Conservation (phyloP, 2,329 filamentous ascomycete genomes). For the Diaporthe humulicola region DNA sequence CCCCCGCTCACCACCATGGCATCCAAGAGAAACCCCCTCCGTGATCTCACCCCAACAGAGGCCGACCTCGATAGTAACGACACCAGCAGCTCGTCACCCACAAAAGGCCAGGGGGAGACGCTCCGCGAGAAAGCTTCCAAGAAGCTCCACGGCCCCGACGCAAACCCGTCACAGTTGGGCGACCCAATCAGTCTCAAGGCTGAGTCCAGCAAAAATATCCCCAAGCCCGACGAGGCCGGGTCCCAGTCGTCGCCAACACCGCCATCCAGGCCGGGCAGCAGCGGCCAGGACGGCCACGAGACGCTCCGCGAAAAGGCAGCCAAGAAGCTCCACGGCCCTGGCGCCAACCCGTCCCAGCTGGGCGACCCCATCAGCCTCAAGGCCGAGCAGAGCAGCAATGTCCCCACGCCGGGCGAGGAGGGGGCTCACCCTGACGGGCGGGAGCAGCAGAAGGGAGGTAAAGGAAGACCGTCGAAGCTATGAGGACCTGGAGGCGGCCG, state of each 20-base stretch:
- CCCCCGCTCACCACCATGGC: conserved; percentile 2
- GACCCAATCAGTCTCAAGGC: conserved; percentile 32
- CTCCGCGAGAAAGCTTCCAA: conserved; percentile 35
- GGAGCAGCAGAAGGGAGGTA: background rate
- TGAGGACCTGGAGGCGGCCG: background rate
- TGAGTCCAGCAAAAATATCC: conserved; percentile 27
- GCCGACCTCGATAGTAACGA: conserved; percentile 25
- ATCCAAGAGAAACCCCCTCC: conserved; percentile 36
- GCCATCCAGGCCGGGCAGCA: background rate
- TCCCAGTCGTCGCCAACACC: background rate
- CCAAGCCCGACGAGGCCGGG: conserved; percentile 11
- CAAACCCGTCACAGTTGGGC: conserved; percentile 30
- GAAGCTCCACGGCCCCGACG: conserved; percentile 30
- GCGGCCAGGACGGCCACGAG: background rate
- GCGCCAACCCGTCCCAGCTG: conserved; percentile 38
- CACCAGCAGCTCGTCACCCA: background rate
- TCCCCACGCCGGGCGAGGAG: conserved; percentile 35
- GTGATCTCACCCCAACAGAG: conserved; percentile 38
- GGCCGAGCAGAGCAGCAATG: conserved; percentile 36
- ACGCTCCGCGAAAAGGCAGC: conserved; percentile 38
- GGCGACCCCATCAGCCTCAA: conserved; percentile 39
- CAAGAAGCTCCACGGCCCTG: conserved; percentile 35
- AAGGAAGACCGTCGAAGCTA: conserved; percentile 10
- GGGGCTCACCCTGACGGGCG: conserved; percentile 16
- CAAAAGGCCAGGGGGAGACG: conserved; percentile 3